A percentile compares a stretch with the other conserved stretches of the same genome.
phyloP scores from a whole-genome alignment of 139 green algal species.

The Micractinium sp. region DNA sequence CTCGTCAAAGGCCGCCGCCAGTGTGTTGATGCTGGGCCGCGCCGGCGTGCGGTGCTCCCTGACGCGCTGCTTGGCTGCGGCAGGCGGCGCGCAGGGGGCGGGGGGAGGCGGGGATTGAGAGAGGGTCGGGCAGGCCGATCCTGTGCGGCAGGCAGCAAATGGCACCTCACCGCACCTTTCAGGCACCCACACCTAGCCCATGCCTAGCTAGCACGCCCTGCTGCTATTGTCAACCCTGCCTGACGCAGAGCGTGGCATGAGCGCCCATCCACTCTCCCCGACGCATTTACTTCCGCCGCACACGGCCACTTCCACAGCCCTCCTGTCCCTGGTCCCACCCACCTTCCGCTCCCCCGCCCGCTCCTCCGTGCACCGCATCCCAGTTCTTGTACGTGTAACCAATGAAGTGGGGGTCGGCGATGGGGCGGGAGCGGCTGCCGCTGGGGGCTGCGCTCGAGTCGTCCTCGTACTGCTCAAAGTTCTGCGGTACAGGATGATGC shows the following conservation, averaged over 20 bases:
- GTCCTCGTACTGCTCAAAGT: constrained; percentile 99
- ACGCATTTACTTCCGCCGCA: neutral
- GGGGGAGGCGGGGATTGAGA: no score
- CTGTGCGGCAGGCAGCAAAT: neutral
- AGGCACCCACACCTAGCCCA: neutral
- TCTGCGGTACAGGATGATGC: constrained; percentile 56
- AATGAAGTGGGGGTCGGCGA: constrained; percentile 92
- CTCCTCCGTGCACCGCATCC: constrained; percentile 70
- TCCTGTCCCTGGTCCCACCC: neutral
- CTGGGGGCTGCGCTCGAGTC: constrained; percentile 42
- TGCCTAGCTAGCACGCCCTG: neutral
- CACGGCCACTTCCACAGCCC: neutral
- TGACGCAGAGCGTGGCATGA: neutral
- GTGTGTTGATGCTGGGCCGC: constrained; percentile 31
- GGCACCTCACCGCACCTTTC: neutral
- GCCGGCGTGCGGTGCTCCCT: constrained; percentile 20
- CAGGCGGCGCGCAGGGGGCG: neutral
- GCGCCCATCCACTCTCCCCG: neutral
- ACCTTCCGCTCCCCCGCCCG: neutral
- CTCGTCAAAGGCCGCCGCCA: constrained; percentile 39
- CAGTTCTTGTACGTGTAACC: constrained; percentile 99
- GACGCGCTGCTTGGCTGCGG: constrained; percentile 35
- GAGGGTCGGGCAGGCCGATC: neutral
- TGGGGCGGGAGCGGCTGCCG: constrained; percentile 36
- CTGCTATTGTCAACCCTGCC: neutral